A percentile compares a stretch with the other conserved stretches of the same genome.
phyloP scores from a whole-genome alignment of 805 yeast species.

The Lipomyces lipofer region DNA sequence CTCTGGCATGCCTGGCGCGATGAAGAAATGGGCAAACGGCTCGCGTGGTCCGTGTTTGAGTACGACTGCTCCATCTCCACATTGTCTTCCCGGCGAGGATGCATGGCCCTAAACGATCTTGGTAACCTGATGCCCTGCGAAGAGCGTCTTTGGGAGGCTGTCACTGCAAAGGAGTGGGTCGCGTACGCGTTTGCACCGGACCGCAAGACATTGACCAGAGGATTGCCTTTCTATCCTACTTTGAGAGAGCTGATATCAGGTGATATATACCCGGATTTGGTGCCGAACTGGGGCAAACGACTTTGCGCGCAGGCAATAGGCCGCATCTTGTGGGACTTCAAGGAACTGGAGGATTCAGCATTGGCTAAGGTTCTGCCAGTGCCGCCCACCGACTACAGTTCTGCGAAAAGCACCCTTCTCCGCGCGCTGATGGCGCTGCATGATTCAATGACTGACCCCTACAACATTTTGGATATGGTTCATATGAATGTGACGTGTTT shows the following conservation, averaged over 20 bases:
- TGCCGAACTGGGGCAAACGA: constrained; percentile 29
- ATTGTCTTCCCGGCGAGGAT: constrained; percentile 29
- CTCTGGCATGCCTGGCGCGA: constrained; percentile 28
- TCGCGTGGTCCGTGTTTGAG: constrained; percentile 33
- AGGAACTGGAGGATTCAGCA: constrained; percentile 30
- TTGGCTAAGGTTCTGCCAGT: constrained; percentile 17
- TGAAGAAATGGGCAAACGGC: constrained; percentile 29
- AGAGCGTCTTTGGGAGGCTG: constrained; percentile 32
- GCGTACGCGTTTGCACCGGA: background rate
- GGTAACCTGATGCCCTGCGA: constrained; percentile 32
- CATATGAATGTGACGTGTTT: constrained; percentile 23
- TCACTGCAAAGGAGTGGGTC: constrained; percentile 25
- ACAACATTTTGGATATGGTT: constrained; percentile 9
- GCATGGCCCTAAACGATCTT: constrained; percentile 30
- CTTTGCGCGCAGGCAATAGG: constrained; percentile 32
- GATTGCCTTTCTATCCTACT: constrained; percentile 14
- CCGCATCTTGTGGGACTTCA: constrained; percentile 32
- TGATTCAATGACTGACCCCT: constrained; percentile 13
- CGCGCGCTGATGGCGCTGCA: constrained; percentile 22
- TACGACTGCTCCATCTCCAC: constrained; percentile 31
- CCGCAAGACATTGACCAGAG: constrained; percentile 13
- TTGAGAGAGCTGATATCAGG: background rate
- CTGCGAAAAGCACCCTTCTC: constrained; percentile 15
- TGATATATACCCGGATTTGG: background rate
- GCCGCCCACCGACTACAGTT: constrained; percentile 23